These are phyloP conservation scores for Pleurostoma richardsiae DNA, from an alignment of 2,329 filamentous ascomycete genomes.

Conservation along the genomic window DNA sequence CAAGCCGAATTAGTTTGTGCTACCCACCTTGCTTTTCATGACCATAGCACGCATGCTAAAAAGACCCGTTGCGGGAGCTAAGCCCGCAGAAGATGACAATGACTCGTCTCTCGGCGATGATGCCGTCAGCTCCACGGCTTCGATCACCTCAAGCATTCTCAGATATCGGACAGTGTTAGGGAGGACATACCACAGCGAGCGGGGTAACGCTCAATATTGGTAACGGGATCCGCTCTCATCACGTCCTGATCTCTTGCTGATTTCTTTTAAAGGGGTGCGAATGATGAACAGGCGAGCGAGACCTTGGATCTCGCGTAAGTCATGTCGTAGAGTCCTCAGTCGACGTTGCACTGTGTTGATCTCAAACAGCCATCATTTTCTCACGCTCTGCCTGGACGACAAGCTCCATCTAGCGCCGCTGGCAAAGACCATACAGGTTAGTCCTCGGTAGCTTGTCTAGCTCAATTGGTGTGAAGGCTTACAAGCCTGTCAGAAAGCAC, in stretches of 20 bases:
- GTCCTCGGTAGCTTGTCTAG: background rate
- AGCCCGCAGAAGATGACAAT: slow-evolving; percentile 1
- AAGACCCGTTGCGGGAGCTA: too few species aligned
- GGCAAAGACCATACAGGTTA: slow-evolving; percentile 9
- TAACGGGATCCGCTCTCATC: background rate
- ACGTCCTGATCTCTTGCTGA: background rate
- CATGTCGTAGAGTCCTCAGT: background rate
- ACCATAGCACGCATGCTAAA: too few species aligned
- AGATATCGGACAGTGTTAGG: slow-evolving; percentile 9
- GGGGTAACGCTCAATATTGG: slow-evolving; percentile 8
- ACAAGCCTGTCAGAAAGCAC: slow-evolving; percentile 17
- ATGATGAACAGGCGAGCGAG: slow-evolving; percentile 24
- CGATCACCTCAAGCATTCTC: slow-evolving; percentile 8
- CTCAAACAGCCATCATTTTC: slow-evolving; percentile 15
- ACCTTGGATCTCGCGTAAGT: slow-evolving; percentile 20
- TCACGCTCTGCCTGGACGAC: slow-evolving; percentile 15
- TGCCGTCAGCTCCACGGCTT: slow-evolving; percentile 7
- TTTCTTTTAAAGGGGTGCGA: slow-evolving; percentile 11
- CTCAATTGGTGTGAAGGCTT: background rate
- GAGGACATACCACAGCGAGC: slow-evolving; percentile 8
- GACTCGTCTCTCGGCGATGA: slow-evolving; percentile 8
- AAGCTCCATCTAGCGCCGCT: slow-evolving; percentile 18
- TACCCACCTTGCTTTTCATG: too few species aligned
- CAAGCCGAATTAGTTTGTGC: too few species aligned
- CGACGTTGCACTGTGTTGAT: background rate